Evolutionary conservation across 306 rosid species (phyloP), one percentile per base, ranked within the genome.

Genomic region (Vigna reflexopilosa): DNA sequence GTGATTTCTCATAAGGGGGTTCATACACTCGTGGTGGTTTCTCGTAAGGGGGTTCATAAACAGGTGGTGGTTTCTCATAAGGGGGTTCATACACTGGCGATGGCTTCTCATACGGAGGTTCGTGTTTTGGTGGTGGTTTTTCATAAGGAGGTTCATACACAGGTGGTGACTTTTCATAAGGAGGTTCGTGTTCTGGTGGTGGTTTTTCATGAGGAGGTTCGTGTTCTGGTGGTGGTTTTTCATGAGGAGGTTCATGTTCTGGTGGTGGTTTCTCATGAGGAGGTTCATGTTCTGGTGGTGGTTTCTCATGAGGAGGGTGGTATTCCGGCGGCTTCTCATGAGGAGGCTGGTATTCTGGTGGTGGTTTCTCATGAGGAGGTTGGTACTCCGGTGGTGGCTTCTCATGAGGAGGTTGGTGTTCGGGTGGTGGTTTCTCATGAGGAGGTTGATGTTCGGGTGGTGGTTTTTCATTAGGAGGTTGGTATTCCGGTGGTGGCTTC

Each of bases 1-100:
- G 71, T 14, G 42, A 42, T 9, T 64, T 64, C 24, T 72, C 51
- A 7, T 72, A 0, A 1, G 77, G 67, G 0, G 79, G 79, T 11
- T 5, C 1, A 1, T 64, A 36, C 1, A 7, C 22, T 3, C 42
- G 66, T 28, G 66, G 66, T 30, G 80, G 72, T 0, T 76, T 64
- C 38, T 28, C 72, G 4, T 64, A 4, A 19, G 79, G 79, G 0
- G 79, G 79, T 34, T 47, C 3, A 6, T 70, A 28, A 2, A 2
- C 61, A 0, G 62, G 62, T 0, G 61, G 61, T 24, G 65, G 38
- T 0, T 58, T 58, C 9, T 58, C 65, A 5, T 58, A 7, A 12
- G 63, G 63, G 0, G 63, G 63, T 57, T 10, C 2, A 0, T 19
- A 22, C 4, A 1, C 26, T 10, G 30, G 26, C 4, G 63, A n/a